phyloP scores from a whole-genome alignment of 352 stramenopile species.

The Thalassiosira livingstoniorum region DNA sequence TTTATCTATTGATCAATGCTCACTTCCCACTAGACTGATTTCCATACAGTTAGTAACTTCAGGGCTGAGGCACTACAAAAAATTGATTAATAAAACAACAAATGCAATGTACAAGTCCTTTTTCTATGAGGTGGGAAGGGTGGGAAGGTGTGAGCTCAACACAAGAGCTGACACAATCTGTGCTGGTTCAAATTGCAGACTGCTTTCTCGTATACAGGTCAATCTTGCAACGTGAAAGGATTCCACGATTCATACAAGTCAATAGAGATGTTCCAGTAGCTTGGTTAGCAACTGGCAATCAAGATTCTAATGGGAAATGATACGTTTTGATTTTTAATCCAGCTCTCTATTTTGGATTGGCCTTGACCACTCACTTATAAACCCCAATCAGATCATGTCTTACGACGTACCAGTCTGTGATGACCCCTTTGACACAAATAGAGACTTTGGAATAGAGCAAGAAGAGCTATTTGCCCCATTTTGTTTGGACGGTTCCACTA shows the following conservation, averaged over 20 bases:
- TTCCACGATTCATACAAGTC: slow-evolving; percentile 18
- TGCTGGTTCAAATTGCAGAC: slow-evolving; percentile 6
- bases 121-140: too few relatives aligned
- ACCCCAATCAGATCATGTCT: slow-evolving; percentile 50
- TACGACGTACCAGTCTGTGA: slow-evolving; percentile 39
- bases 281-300: background rate
- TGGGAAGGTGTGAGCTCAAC: slow-evolving; percentile 31
- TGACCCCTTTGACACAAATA: slow-evolving; percentile 19
- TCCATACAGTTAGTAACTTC: background rate
- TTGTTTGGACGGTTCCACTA: background rate
- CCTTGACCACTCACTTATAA: slow-evolving; percentile 47
- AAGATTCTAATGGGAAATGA: background rate
- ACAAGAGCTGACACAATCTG: slow-evolving; percentile 30
- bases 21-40: background rate
- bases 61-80: background rate
- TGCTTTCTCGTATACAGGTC: background rate
- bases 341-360: slow-evolving; percentile 28
- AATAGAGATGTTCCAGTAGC: slow-evolving; percentile 32
- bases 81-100: background rate
- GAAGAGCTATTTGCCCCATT: slow-evolving; percentile 11
- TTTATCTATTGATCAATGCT: too few relatives aligned
- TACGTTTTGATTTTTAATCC: slow-evolving; percentile 42
- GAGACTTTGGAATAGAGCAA: slow-evolving; percentile 23
- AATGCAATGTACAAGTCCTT: background rate
- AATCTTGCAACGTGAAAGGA: slow-evolving; percentile 13